phyloP scores from a whole-genome alignment of 2,329 filamentous ascomycete genomes.

The Mycosphaerella sp. region DNA sequence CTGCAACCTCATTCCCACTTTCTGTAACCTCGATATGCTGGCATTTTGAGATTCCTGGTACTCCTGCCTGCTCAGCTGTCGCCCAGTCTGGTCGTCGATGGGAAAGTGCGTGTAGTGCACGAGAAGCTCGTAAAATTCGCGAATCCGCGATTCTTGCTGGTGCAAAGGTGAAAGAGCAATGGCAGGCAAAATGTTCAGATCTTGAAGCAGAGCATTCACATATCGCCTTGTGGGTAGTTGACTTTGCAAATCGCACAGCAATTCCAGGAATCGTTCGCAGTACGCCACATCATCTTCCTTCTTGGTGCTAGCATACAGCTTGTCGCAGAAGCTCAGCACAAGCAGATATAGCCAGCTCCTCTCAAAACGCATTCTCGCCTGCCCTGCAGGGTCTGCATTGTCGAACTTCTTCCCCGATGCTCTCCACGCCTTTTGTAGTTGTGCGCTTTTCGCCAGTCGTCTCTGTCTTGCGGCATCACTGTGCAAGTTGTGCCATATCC shows the following conservation, averaged over 20 bases:
- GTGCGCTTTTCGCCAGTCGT: constrained; percentile 64
- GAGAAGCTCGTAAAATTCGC: constrained; percentile 74
- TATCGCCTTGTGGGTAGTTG: constrained; percentile 91
- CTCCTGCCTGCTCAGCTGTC: constrained; percentile 63
- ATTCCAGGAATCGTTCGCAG: constrained; percentile 88
- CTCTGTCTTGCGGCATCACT: constrained; percentile 67
- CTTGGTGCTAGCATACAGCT: constrained; percentile 52
- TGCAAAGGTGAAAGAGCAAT: constrained; percentile 74
- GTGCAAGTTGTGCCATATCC: constrained; percentile 89
- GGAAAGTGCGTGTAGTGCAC: constrained; percentile 82
- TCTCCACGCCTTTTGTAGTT: constrained; percentile 83
- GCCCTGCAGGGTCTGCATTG: constrained; percentile 69
- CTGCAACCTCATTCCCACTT: constrained; percentile 71
- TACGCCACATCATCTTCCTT: constrained; percentile 60
- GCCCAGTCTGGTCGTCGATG: constrained; percentile 83
- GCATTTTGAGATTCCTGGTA: constrained; percentile 75
- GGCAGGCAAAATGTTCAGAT: constrained; percentile 73
- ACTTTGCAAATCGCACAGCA: constrained; percentile 83
- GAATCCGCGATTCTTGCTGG: constrained; percentile 66
- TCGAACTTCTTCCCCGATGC: constrained; percentile 82
- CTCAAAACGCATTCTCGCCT: constrained; percentile 80
- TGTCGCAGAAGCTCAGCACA: constrained; percentile 71
- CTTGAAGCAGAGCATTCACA: constrained; percentile 78
- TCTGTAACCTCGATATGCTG: constrained; percentile 69
- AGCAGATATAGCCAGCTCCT: constrained; percentile 88